A percentile compares a stretch with the other conserved stretches of the same genome.
phyloP scores from a whole-genome alignment of 2,329 filamentous ascomycete species.

The Fusarium sp. region DNA sequence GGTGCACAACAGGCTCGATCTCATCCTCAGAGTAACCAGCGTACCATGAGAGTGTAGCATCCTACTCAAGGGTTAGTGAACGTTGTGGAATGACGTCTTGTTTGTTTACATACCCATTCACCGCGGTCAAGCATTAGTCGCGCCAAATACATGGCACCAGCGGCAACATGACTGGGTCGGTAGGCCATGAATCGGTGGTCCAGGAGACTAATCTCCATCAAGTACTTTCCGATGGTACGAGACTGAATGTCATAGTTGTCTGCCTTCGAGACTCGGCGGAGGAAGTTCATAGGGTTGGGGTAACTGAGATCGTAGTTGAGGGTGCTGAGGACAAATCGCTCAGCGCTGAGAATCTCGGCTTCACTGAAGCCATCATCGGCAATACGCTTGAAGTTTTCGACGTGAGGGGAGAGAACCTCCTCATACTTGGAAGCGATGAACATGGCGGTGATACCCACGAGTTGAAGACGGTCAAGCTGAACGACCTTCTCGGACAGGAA shows the following conservation, averaged over 20 bases:
- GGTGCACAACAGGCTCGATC: conserved; percentile 89
- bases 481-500: conserved; percentile 97
- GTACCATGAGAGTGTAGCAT: conserved; percentile 89
- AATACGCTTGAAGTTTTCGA: conserved; percentile 96
- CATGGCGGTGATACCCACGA: conserved; percentile 98
- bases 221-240: conserved; percentile 95
- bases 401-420: conserved; percentile 96
- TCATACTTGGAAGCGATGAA: conserved; percentile 99
- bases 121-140: conserved; percentile 92
- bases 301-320: conserved; percentile 98
- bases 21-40: conserved; percentile 94
- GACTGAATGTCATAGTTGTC: conserved; percentile 99
- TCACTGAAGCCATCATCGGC: conserved; percentile 97
- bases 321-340: conserved; percentile 91
- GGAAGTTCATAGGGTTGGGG: conserved; percentile 99
- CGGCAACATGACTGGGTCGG: conserved; percentile 90
- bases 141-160: conserved; percentile 94
- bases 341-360: conserved; percentile 95
- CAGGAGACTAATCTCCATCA: conserved; percentile 96
- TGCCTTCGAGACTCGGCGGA: conserved; percentile 97
- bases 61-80: conserved; percentile 65
- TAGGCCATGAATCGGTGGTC: conserved; percentile 95
- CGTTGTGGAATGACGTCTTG: conserved; percentile 6
- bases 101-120: conserved; percentile 80
- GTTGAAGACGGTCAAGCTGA: conserved; percentile 93